Percentiles rank a stretch among this genome's conserved stretches.
Evolutionary conservation across 495 filamentous ascomycete genomes (phyloP).

Genomic region (Tuber borchii): DNA sequence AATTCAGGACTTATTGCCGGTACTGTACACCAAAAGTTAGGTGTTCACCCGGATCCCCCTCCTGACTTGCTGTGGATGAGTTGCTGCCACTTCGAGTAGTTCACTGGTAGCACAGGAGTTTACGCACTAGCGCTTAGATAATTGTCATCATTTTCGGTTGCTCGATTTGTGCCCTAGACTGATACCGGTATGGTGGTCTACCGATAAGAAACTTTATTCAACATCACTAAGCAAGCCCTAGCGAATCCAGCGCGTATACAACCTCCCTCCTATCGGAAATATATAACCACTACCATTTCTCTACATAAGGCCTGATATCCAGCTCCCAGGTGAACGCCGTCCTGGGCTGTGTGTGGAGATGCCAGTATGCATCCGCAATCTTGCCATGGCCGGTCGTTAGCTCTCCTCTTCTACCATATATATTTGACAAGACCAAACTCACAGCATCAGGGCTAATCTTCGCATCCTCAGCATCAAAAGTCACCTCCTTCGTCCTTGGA

Average conservation of each 20-base stretch:
- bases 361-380: conserved; percentile 90
- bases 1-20: too few species aligned
- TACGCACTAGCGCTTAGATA: background rate
- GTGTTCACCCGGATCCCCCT: background rate
- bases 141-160: background rate
- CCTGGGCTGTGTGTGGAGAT: conserved; percentile 75
- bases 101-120: background rate
- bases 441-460: conserved; percentile 78
- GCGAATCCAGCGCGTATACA: background rate
- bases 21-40: background rate
- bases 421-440: conserved; percentile 44
- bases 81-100: too few species aligned
- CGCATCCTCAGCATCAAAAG: conserved; percentile 58
- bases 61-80: background rate
- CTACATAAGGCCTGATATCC: conserved; percentile 71
- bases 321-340: conserved; percentile 78
- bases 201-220: background rate
- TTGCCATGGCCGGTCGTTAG: conserved; percentile 40
- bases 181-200: background rate
- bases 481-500: conserved; percentile 58
- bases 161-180: background rate
- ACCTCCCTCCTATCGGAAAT: background rate
- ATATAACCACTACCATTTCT: conserved; percentile 54
- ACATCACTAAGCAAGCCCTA: background rate
- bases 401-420: too few species aligned